Evolutionary conservation across 202 grass and related monocot species (phyloP).

Genomic region (Cymbopogon flexuosus): DNA sequence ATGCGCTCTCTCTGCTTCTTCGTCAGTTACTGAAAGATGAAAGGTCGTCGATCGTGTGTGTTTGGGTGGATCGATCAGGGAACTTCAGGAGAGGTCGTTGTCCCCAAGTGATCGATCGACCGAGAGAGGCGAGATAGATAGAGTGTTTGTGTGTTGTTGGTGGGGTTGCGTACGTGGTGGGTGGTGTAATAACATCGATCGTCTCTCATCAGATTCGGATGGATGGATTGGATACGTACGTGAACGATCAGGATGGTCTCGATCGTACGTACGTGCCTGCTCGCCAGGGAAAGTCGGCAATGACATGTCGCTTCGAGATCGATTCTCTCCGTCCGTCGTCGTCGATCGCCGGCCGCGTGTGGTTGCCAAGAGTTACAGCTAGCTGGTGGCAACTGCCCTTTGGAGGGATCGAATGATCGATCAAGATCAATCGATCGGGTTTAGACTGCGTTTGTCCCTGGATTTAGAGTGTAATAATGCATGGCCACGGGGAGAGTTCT

Average conservation of each 20-base stretch:
- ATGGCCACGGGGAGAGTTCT: not conserved
- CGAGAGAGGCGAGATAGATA: too few relatives aligned
- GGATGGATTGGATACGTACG: not conserved
- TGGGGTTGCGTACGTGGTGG: slow-evolving; percentile 10
- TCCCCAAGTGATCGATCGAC: slow-evolving; percentile 21
- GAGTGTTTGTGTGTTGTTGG: slow-evolving; percentile 2
- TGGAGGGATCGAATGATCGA: not conserved
- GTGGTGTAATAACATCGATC: not conserved
- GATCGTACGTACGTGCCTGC: slow-evolving; percentile 7
- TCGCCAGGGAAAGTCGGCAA: slow-evolving; percentile 33
- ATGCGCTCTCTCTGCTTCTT: not conserved
- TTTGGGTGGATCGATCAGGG: not conserved
- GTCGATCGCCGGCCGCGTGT: not conserved
- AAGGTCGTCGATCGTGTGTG: not conserved
- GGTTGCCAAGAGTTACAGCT: not conserved
- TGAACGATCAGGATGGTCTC: slow-evolving; percentile 10
- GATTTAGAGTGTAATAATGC: not conserved
- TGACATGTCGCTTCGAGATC: slow-evolving; percentile 32
- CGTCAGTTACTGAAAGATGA: not conserved
- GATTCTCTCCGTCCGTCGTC: not conserved
- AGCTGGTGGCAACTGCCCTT: slow-evolving; percentile 16
- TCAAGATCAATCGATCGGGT: not conserved
- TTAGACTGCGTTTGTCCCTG: not conserved
- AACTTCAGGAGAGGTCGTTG: slow-evolving; percentile 20
- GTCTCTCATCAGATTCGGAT: not conserved